Evolutionary conservation across 2,329 filamentous ascomycete species (phyloP).

Genomic region (Colletotrichum sp.): DNA sequence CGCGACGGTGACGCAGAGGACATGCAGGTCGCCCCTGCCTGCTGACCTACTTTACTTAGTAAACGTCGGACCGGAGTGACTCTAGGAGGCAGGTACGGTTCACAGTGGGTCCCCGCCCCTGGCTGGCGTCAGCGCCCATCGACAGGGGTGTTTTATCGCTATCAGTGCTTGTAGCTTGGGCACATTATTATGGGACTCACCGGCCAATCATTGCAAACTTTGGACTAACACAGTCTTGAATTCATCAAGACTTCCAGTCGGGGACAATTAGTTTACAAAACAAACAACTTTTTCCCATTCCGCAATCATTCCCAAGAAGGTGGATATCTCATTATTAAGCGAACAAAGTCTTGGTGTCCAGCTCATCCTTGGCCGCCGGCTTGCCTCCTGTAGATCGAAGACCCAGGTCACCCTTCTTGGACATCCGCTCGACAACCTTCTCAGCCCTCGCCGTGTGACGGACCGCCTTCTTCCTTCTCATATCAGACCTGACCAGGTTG

Average conservation of each 20-base stretch:
- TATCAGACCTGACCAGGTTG: conserved; percentile 88
- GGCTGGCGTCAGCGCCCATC: not conserved
- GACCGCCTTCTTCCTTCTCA: conserved; percentile 76
- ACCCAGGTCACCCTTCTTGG: conserved; percentile 79
- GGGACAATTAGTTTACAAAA: not conserved
- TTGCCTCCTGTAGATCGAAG: conserved; percentile 71
- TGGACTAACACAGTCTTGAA: not conserved
- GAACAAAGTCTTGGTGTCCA: conserved; percentile 82
- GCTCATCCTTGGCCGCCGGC: conserved; percentile 66
- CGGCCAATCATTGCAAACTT: conserved; percentile 1
- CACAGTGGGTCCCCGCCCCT: not conserved
- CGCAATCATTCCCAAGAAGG: not conserved
- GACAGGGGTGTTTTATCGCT: not conserved
- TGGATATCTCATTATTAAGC: conserved; percentile 50
- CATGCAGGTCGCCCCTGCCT: not conserved
- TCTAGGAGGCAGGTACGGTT: not conserved
- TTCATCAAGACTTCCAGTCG: not conserved
- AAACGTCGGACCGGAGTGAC: not conserved
- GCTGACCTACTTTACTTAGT: not conserved
- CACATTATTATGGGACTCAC: not conserved
- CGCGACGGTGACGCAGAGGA: conserved; percentile 12
- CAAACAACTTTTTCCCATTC: not conserved
- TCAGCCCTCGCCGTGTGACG: conserved; percentile 81
- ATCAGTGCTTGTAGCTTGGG: not conserved
- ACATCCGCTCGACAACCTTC: conserved; percentile 71